These are phyloP conservation scores for Exophiala sideris DNA, from an alignment of 2,329 filamentous ascomycete species.

Conservation along the genomic window DNA sequence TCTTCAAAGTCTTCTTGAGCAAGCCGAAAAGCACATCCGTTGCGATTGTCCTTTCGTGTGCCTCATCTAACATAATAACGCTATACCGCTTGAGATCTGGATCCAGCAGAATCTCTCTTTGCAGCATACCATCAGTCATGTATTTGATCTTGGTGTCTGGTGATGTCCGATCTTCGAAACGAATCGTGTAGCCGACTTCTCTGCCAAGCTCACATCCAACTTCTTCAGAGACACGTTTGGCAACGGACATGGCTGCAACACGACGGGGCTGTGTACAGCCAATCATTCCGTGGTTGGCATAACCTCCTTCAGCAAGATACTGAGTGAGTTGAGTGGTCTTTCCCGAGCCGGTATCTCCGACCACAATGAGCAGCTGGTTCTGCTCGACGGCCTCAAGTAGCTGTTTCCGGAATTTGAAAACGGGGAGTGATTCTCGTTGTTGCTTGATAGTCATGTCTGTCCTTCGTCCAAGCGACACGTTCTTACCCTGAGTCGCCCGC, in stretches of 20 bases:
- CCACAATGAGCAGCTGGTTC: slow-evolving; percentile 91
- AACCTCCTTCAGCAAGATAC: slow-evolving; percentile 93
- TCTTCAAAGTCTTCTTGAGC: slow-evolving; percentile 86
- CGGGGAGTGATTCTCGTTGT: slow-evolving; percentile 83
- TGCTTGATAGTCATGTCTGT: slow-evolving; percentile 93
- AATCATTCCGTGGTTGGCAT: slow-evolving; percentile 82
- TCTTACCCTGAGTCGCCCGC: slow-evolving; percentile 72
- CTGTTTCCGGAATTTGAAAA: slow-evolving; percentile 82
- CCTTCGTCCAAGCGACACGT: slow-evolving; percentile 77
- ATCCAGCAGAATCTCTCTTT: slow-evolving; percentile 91
- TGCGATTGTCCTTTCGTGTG: slow-evolving; percentile 93
- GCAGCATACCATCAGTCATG: slow-evolving; percentile 98
- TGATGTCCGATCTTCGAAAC: slow-evolving; percentile 92
- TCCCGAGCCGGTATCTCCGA: slow-evolving; percentile 94
- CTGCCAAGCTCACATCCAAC: slow-evolving; percentile 86
- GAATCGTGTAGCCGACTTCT: slow-evolving; percentile 95
- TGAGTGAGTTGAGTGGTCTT: slow-evolving; percentile 98
- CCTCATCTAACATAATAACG: slow-evolving; percentile 96
- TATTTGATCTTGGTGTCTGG: slow-evolving; percentile 94
- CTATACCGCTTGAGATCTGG: slow-evolving; percentile 86
- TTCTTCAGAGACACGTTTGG: slow-evolving; percentile 93
- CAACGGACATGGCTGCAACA: slow-evolving; percentile 98
- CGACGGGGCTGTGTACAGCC: slow-evolving; percentile 94
- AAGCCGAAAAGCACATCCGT: slow-evolving; percentile 94
- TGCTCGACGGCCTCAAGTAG: slow-evolving; percentile 81